Base-by-base conservation (phyloP, 495 filamentous ascomycete genomes). In the Penicillium ochrochloron region DNA sequence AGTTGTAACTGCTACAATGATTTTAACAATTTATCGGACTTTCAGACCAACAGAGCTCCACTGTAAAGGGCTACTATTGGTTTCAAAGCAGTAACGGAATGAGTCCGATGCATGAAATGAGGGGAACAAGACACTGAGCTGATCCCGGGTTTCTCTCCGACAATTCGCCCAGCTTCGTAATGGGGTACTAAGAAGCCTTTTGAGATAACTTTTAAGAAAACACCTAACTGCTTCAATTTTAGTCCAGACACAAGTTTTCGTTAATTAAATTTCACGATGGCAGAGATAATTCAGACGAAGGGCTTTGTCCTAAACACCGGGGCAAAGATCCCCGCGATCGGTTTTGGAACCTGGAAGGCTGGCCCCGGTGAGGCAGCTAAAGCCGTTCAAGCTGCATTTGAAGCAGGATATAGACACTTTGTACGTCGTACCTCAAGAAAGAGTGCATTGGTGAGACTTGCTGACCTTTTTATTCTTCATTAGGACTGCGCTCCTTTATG, bases 301-400 rank as follows among this genome's bases (percentile, higher is more conserved):
- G 35, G 29, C 12, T 88, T 87, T 73, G 85, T 83, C 52, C 82
- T 92, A 61, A 92, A 92, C 76, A 90, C 80, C 48, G 89, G 88
- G 64, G 76, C 79, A 41, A 74, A 82, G 33, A 90, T 92, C 62
- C 89, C 89, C 37, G 86, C 89, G 51, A 66, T 91, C 14, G 89
- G 89, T 5, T 80, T 91, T 31, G 89, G 89, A 73, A 86, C 67
- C 63, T 86, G 61, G 48, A 72, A 75, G 48, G 67, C 72, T 44
- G 70, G 59, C 1, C 71, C 71, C 33, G 67, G 67, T 2, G 71
- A 74, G 15, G 71, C 71, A 25, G 66, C 64, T 5, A 54, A 62
- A 11, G 75, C 77, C 6, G 76, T 79, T 34, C 48, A 68, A 56
- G 68, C 75, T 35, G 76, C 78, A 10, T 67, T 80, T 34, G 75